phyloP scores from a whole-genome alignment of 2,329 filamentous ascomycete genomes.

The Paramyrothecium sp. region DNA sequence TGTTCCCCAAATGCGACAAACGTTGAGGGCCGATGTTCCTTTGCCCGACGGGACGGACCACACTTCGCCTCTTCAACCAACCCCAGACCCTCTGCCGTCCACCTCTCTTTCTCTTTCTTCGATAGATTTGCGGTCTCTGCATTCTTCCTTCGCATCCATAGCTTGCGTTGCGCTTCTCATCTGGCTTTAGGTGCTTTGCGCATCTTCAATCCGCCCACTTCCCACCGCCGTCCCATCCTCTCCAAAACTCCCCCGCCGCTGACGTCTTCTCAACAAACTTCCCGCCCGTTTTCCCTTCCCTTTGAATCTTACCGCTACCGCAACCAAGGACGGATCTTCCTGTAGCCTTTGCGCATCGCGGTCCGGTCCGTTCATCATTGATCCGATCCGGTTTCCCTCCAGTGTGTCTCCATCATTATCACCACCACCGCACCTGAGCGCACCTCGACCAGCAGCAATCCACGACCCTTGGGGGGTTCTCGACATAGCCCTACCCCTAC shows the following conservation, averaged over 20 bases:
- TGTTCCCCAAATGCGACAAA: no score
- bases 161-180: background rate
- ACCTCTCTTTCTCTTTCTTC: background rate
- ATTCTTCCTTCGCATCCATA: background rate
- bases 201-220: conserved; percentile 9
- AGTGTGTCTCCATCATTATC: no score
- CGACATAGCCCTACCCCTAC: background rate
- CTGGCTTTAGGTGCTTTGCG: background rate
- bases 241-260: background rate
- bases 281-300: background rate
- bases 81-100: background rate
- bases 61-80: background rate
- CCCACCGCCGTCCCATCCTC: conserved; percentile 1
- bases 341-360: no score
- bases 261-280: background rate
- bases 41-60: background rate
- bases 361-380: no score
- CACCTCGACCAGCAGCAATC: background rate
- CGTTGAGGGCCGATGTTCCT: no score
- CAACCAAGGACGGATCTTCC: no score
- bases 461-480: background rate
- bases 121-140: background rate
- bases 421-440: no score
- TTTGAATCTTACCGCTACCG: no score
- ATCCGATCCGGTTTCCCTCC: no score